Percentiles rank a stretch among this genome's conserved stretches.
Conservation (phyloP, 352 stramenopile genomes). For the Globisporangium polare region DNA sequence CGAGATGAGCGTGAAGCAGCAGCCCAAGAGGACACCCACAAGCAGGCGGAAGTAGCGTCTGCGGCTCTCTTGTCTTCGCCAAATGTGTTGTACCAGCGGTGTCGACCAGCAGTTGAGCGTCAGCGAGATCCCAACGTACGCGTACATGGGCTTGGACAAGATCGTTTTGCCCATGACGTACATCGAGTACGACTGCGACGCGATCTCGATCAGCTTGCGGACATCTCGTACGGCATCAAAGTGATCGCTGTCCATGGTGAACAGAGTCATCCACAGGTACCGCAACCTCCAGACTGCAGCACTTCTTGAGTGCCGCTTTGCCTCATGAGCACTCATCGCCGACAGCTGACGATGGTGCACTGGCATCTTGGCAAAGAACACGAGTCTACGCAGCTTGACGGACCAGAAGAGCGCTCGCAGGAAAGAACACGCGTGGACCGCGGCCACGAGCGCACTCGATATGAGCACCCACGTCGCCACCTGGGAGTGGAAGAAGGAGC, state of each 20-base stretch:
- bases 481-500: not conserved
- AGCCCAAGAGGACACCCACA: too few relatives aligned
- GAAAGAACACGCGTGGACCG: not conserved
- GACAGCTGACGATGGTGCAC: not conserved
- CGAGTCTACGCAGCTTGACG: not conserved
- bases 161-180: not conserved
- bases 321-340: not conserved
- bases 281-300: not conserved
- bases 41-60: too few relatives aligned
- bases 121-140: not conserved
- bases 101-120: conserved; percentile 1
- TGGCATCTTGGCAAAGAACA: not conserved
- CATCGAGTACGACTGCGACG: not conserved
- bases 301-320: not conserved
- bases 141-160: not conserved
- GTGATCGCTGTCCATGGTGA: not conserved
- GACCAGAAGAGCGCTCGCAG: not conserved
- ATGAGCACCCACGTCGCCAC: not conserved
- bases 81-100: too few relatives aligned
- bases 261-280: not conserved
- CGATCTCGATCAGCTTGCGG: not conserved
- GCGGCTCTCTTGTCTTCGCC: too few relatives aligned
- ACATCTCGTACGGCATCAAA: not conserved
- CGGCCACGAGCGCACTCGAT: not conserved
- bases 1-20: too few relatives aligned